These are phyloP conservation scores for Aspergillus sergii DNA, from an alignment of 2,329 filamentous ascomycete genomes.

Conservation along the genomic window DNA sequence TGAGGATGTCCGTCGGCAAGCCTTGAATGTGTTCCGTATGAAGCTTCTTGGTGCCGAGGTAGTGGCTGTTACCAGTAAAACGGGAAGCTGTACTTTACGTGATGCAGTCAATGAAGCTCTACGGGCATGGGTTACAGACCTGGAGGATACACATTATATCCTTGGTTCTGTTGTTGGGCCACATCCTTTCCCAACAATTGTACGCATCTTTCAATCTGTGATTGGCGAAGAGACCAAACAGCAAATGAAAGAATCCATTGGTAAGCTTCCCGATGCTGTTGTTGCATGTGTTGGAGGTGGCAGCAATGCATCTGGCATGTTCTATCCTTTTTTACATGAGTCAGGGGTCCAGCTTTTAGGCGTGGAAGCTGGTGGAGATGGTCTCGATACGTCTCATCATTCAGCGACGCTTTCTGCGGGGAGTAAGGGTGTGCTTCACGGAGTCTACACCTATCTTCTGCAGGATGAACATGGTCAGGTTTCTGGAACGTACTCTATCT, in stretches of 20 bases:
- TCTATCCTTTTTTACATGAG: constrained; percentile 91
- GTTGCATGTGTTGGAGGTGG: constrained; percentile 94
- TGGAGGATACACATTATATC: neutral
- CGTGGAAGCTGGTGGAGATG: constrained; percentile 75
- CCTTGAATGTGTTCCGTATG: neutral
- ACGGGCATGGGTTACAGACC: neutral
- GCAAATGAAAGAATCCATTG: neutral
- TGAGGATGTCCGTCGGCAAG: neutral
- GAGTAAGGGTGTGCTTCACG: constrained; percentile 89
- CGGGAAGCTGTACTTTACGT: neutral
- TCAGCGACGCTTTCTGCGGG: constrained; percentile 82
- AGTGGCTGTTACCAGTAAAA: neutral
- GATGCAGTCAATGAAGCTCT: neutral
- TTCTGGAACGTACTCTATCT: too few relatives aligned
- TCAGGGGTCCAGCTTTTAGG: constrained; percentile 59
- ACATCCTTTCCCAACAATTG: neutral
- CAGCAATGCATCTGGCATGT: constrained; percentile 95
- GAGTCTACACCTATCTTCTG: constrained; percentile 88
- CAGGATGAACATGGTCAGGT: constrained; percentile 83
- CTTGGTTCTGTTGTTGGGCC: neutral
- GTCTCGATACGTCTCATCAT: constrained; percentile 77
- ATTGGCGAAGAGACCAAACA: neutral
- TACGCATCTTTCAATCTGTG: neutral
- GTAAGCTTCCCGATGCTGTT: constrained; percentile 59
- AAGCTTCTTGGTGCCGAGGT: neutral